These are phyloP conservation scores for Hemileccinum impolitum DNA, from an alignment of 768 basidiomycete species.

Conservation along the genomic window DNA sequence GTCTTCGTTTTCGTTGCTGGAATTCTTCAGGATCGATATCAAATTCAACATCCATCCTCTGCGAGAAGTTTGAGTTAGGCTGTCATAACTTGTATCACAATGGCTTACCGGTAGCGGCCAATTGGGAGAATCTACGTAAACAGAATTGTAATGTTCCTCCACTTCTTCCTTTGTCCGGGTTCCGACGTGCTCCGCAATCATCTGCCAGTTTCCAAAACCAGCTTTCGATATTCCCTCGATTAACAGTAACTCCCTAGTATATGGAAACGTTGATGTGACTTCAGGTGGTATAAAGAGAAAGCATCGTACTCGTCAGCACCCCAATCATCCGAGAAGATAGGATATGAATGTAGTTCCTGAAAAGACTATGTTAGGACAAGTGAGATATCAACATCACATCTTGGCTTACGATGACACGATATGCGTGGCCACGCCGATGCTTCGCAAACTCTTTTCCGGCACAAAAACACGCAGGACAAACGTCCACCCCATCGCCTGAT, in stretches of 20 bases:
- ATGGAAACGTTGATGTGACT: conserved; percentile 3
- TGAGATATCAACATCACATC: neutral
- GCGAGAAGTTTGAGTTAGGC: neutral
- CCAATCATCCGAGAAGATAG: conserved; percentile 94
- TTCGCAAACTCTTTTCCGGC: conserved; percentile 83
- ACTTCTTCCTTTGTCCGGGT: conserved; percentile 93
- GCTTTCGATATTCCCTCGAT: conserved; percentile 84
- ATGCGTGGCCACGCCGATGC: conserved; percentile 84
- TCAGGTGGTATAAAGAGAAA: neutral
- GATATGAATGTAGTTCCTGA: conserved; percentile 94
- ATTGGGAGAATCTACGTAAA: conserved; percentile 73
- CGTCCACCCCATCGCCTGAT: conserved; percentile 78
- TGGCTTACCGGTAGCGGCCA: conserved; percentile 78
- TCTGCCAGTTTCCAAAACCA: conserved; percentile 95
- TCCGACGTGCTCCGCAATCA: conserved; percentile 92
- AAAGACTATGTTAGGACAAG: neutral
- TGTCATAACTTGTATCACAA: conserved; percentile 7
- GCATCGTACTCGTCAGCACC: conserved; percentile 89
- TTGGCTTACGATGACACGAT: conserved; percentile 79
- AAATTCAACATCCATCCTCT: conserved; percentile 55
- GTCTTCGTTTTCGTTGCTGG: conserved; percentile 81
- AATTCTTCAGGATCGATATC: conserved; percentile 78
- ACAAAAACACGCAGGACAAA: conserved; percentile 92
- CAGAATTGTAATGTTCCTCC: conserved; percentile 78
- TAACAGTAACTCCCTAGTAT: conserved; percentile 75